Evolutionary conservation across 2,329 filamentous ascomycete genomes (phyloP), one percentile per base, ranked within the genome.

Genomic region (Didymella exigua): DNA sequence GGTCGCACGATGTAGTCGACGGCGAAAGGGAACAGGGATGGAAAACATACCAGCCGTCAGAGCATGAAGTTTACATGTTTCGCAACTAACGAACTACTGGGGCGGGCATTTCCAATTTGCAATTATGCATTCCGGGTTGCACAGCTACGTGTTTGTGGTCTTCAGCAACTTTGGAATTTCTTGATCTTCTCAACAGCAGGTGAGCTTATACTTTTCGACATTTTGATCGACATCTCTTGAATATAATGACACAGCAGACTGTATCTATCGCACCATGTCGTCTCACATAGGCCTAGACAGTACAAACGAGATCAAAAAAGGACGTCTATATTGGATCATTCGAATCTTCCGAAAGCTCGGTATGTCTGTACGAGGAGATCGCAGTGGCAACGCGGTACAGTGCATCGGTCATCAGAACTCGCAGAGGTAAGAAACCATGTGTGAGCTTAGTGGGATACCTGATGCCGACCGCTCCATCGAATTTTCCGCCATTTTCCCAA

Each of bases 1-100:
- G 61, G 63, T 26, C 57, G 67, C 44, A 60, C 54, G 30, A 42
- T 62, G 50, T 65, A 24, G 7, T 33, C 2, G n/a, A 14, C 2
- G 11, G 2, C 4, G 18, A 13, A 19, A 8, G n/a, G 11, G 6
- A 16, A 10, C 26, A 10, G 26, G 10, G 26, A 4, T 16, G 36
- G 21, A 38, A 30, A 8, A 10, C 10, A n/a, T 26, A 26, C 24
- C 5, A 26, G 24, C 21, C 21, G 24, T 9, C 5, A 9, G 13
- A 24, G 21, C 13, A n/a, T 5, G 16, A 21, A 30, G 26, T 11
- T 16, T 11, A 9, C 6, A 29, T 14, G 18, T 14, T 5, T 33
- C 5, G 27, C 8, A 29, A 44, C 21, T 45, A 19, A 23, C 10
- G 31, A 11, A 19, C 19, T 5, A 31, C 8, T 16, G 14, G 23